phyloP scores from a whole-genome alignment of 352 stramenopile genomes.

The Phytophthora sp. region DNA sequence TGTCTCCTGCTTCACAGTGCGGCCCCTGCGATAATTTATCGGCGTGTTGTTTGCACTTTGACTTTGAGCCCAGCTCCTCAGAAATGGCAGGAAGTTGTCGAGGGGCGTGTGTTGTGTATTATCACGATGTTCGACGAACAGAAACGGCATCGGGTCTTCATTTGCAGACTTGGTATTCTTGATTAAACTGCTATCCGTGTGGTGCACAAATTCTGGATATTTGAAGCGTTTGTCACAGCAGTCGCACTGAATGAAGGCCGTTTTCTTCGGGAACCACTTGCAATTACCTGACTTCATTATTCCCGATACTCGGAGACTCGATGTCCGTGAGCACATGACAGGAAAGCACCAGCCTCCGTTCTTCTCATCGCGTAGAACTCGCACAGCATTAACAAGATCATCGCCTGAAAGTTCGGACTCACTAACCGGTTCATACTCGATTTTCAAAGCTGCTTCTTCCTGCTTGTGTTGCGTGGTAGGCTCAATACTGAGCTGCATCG shows the following conservation, averaged over 20 bases:
- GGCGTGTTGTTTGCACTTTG: constrained; percentile 21
- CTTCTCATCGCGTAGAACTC: constrained; percentile 16
- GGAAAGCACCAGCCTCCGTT: constrained; percentile 26
- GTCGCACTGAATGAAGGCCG: constrained; percentile 18
- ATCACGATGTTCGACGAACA: constrained; percentile 38
- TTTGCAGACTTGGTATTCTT: constrained; percentile 19
- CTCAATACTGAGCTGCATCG: neutral
- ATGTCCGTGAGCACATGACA: constrained; percentile 31
- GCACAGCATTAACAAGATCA: constrained; percentile 30
- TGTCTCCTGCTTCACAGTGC: constrained; percentile 6
- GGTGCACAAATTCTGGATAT: constrained; percentile 26
- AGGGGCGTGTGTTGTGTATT: constrained; percentile 20
- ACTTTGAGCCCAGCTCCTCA: constrained; percentile 15
- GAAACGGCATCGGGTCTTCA: constrained; percentile 30
- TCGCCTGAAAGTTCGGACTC: constrained; percentile 26
- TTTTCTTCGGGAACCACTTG: constrained; percentile 27
- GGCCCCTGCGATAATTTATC: constrained; percentile 11
- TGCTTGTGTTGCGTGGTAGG: neutral
- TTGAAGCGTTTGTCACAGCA: constrained; percentile 26
- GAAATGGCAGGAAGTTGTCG: constrained; percentile 13
- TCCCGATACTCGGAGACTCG: constrained; percentile 22
- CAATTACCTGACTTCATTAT: constrained; percentile 32
- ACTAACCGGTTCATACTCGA: constrained; percentile 10
- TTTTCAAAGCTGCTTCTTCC: neutral
- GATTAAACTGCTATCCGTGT: constrained; percentile 33